These are phyloP conservation scores for Penicillium thymicola DNA, from an alignment of 2,329 filamentous ascomycete genomes.

Conservation along the genomic window DNA sequence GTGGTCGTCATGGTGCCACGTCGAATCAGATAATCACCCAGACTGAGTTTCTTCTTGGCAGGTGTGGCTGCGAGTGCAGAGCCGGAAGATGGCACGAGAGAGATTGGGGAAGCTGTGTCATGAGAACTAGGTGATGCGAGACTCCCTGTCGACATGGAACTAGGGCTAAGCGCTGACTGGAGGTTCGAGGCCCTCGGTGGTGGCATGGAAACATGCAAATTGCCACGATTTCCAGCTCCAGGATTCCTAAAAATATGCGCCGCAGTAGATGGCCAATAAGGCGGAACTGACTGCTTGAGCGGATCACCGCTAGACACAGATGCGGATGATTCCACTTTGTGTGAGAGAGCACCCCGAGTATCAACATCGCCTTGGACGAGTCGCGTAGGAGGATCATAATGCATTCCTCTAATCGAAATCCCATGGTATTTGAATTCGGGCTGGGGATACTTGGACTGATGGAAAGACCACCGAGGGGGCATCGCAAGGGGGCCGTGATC, in stretches of 20 bases:
- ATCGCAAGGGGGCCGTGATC: background rate
- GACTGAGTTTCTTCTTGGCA: constrained; percentile 50
- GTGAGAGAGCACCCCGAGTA: constrained; percentile 43
- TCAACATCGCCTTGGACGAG: constrained; percentile 39
- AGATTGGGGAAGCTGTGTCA: constrained; percentile 26
- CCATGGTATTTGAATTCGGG: constrained; percentile 7
- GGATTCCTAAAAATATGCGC: constrained; percentile 37
- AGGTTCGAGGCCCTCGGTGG: constrained; percentile 20
- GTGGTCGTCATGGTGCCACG: constrained; percentile 39
- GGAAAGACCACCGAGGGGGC: constrained; percentile 8
- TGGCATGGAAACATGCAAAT: constrained; percentile 31
- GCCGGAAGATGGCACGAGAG: constrained; percentile 20
- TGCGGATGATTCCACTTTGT: background rate
- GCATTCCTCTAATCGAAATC: background rate
- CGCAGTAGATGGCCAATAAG: constrained; percentile 39
- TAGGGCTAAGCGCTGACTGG: constrained; percentile 27
- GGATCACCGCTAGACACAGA: constrained; percentile 7
- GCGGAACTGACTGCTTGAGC: constrained; percentile 22
- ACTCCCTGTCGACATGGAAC: constrained; percentile 30
- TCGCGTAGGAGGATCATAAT: constrained; percentile 3
- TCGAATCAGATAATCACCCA: constrained; percentile 49
- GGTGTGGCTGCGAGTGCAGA: constrained; percentile 45
- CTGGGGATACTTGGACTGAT: constrained; percentile 13
- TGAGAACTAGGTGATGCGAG: constrained; percentile 28
- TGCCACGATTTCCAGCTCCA: constrained; percentile 13